Percentiles rank a stretch among this genome's conserved stretches.
phyloP scores from a whole-genome alignment of 305 asterid genomes.

The Andrographis paniculata region DNA sequence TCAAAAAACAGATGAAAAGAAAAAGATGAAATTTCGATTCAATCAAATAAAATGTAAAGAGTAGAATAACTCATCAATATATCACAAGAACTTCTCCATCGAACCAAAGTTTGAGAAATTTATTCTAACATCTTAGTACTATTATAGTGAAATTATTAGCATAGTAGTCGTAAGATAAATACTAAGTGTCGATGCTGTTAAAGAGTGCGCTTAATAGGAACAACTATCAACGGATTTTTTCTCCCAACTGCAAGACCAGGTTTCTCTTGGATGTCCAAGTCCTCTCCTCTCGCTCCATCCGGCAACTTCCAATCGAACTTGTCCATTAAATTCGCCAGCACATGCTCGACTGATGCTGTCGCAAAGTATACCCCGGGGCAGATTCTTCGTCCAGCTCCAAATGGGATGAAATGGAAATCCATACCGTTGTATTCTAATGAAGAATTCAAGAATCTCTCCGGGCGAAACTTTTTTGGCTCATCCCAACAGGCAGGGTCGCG shows the following conservation, averaged over 20 bases:
- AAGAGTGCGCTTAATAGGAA: no score
- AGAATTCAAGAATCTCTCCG: conserved; percentile 32
- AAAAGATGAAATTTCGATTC: no score
- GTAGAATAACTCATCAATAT: no score
- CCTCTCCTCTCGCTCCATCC: conserved; percentile 20
- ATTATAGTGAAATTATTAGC: no score
- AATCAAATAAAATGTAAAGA: no score
- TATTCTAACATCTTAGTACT: no score
- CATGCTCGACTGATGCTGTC: conserved; percentile 16
- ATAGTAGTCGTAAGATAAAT: no score
- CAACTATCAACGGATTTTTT: conserved; percentile 29
- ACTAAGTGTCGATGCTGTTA: no score
- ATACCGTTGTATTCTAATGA: conserved; percentile 24
- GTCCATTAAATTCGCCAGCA: conserved; percentile 26
- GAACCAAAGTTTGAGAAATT: no score
- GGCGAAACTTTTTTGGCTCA: conserved; percentile 28
- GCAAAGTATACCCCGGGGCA: conserved; percentile 37
- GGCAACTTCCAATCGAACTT: conserved; percentile 34
- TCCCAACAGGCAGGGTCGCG: conserved; percentile 29
- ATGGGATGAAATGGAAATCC: conserved; percentile 32
- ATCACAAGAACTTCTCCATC: no score
- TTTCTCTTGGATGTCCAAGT: conserved; percentile 31
- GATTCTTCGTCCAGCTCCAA: conserved; percentile 38
- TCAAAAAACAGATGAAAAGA: no score
- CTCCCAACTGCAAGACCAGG: conserved; percentile 33